phyloP scores from a whole-genome alignment of 805 yeast genomes.

The Brettanomyces nanus region DNA sequence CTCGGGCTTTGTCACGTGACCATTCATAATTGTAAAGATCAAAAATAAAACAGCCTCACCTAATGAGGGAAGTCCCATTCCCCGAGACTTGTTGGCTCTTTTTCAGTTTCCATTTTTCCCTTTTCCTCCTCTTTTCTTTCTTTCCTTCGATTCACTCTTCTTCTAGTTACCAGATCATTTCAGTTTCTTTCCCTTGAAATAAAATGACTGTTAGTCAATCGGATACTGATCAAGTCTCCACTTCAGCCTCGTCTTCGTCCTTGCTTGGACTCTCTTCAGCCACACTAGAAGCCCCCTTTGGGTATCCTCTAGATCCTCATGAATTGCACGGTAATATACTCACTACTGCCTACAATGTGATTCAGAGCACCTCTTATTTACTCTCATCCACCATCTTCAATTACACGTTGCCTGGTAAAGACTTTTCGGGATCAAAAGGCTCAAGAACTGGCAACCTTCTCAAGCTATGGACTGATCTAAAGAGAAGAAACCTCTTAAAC shows the following conservation, averaged over 20 bases:
- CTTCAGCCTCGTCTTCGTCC: conserved; percentile 7
- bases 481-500: conserved; percentile 44
- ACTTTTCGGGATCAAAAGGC: conserved; percentile 12
- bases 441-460: conserved; percentile 37
- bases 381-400: conserved; percentile 50
- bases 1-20: no score
- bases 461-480: conserved; percentile 54
- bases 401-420: conserved; percentile 53
- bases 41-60: neutral
- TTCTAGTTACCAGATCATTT: neutral
- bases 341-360: conserved; percentile 46
- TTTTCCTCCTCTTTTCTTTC: conserved; percentile 2
- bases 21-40: neutral
- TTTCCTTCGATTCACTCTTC: conserved; percentile 1
- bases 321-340: conserved; percentile 39
- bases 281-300: conserved; percentile 46
- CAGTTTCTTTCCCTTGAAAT: conserved; percentile 10
- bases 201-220: conserved; percentile 13
- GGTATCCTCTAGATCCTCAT: conserved; percentile 49
- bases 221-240: conserved; percentile 4
- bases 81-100: neutral
- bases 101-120: neutral
- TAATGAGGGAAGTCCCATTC: neutral
- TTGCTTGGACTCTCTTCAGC: conserved; percentile 26
- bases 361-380: conserved; percentile 47